A percentile compares a stretch with the other conserved stretches of the same genome.
Evolutionary conservation across 2,329 filamentous ascomycete species (phyloP).

Genomic region (Diaporthe citri): DNA sequence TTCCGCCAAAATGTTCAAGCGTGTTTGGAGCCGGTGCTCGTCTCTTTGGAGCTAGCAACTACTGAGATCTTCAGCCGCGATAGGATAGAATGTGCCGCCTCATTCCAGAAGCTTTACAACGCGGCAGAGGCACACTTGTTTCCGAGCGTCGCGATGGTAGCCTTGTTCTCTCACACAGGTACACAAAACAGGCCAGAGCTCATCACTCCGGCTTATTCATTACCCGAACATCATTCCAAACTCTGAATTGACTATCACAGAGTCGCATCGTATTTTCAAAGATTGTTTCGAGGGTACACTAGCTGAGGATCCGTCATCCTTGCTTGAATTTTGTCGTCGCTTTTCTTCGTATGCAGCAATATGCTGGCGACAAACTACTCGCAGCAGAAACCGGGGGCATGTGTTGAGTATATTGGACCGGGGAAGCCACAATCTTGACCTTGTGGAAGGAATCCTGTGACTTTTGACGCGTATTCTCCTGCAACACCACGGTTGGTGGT

Average conservation of each 20-base stretch:
- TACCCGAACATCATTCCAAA: neutral
- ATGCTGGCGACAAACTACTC: neutral
- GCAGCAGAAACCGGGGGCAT: neutral
- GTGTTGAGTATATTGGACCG: slow-evolving; percentile 2
- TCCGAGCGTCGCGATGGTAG: neutral
- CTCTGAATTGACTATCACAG: neutral
- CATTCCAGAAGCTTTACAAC: slow-evolving; percentile 7
- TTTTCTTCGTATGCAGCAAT: neutral
- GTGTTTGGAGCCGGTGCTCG: neutral
- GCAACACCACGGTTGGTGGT: neutral
- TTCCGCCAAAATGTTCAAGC: neutral
- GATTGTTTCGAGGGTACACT: slow-evolving; percentile 1
- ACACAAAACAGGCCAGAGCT: neutral
- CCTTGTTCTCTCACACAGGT: neutral
- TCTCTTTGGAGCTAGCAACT: neutral
- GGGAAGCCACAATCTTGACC: neutral
- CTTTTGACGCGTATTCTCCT: neutral
- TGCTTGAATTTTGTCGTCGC: neutral
- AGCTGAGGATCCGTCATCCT: neutral
- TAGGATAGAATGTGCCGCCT: neutral
- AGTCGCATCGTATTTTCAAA: slow-evolving; percentile 7
- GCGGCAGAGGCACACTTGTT: neutral
- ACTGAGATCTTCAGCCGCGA: neutral
- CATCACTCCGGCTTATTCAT: neutral
- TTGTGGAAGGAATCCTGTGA: neutral